phyloP scores from a whole-genome alignment of 495 filamentous ascomycete species.

The Amniculicola lignicola region DNA sequence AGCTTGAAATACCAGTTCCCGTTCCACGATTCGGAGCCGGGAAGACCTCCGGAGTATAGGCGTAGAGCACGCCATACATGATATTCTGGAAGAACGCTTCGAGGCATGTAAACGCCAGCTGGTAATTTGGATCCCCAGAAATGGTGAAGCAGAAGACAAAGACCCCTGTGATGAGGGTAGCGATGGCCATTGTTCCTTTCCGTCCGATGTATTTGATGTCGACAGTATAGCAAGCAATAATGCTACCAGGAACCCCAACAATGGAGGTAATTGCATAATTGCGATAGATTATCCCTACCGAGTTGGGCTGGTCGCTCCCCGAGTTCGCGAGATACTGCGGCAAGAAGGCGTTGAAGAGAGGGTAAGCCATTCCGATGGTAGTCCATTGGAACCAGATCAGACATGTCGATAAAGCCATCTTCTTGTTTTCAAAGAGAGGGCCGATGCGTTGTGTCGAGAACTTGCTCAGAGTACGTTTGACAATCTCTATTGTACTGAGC shows the following conservation, averaged over 20 bases:
- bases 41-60: slow-evolving; percentile 58
- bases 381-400: slow-evolving; percentile 36
- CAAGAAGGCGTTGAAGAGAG: slow-evolving; percentile 36
- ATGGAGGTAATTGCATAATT: slow-evolving; percentile 60
- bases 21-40: slow-evolving; percentile 58
- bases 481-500: slow-evolving; percentile 11
- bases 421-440: slow-evolving; percentile 30
- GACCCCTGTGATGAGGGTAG: slow-evolving; percentile 55
- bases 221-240: slow-evolving; percentile 56
- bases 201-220: slow-evolving; percentile 59
- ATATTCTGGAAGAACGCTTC: slow-evolving; percentile 63
- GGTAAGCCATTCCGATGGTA: slow-evolving; percentile 35
- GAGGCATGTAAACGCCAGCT: slow-evolving; percentile 53
- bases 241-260: slow-evolving; percentile 55
- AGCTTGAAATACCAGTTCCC: slow-evolving; percentile 56
- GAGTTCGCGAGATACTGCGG: slow-evolving; percentile 55
- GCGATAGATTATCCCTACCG: slow-evolving; percentile 54
- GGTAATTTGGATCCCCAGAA: slow-evolving; percentile 47
- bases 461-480: slow-evolving; percentile 9
- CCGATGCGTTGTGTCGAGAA: slow-evolving; percentile 28
- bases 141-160: slow-evolving; percentile 60
- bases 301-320: slow-evolving; percentile 40
- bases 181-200: slow-evolving; percentile 56
- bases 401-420: slow-evolving; percentile 22
- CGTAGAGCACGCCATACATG: slow-evolving; percentile 62